Percentiles rank a stretch among this genome's conserved stretches.
These are phyloP conservation scores for Scenedesmus sp. DNA, from an alignment of 163 green algal species.

Conservation along the genomic window DNA sequence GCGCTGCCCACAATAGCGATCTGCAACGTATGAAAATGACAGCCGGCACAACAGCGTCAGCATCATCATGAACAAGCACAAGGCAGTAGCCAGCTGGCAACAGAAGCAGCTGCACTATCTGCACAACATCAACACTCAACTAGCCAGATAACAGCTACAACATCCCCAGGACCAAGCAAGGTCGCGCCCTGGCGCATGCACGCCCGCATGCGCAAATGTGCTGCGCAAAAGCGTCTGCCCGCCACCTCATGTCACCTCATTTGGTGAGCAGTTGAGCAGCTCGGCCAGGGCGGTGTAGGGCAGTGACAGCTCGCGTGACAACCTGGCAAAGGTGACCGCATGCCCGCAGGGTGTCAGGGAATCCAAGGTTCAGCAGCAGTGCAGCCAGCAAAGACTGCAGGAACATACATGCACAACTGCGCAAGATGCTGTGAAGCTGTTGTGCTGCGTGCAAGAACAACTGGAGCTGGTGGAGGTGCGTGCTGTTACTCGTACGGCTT, in stretches of 20 bases:
- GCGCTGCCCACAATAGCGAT: slow-evolving; percentile 67
- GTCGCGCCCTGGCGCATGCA: neutral
- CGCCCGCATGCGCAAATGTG: neutral
- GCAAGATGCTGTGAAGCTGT: neutral
- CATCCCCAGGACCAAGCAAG: no score
- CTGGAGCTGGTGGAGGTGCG: no score
- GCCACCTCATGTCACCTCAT: slow-evolving; percentile 59
- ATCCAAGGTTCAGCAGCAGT: neutral
- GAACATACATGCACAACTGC: neutral
- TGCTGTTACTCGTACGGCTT: no score
- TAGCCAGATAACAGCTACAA: no score
- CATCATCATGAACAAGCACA: neutral
- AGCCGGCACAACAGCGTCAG: neutral
- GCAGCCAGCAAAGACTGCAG: neutral
- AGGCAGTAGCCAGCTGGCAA: neutral
- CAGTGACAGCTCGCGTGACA: slow-evolving; percentile 12
- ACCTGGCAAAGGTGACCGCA: neutral
- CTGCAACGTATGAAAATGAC: neutral
- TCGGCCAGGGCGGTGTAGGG: slow-evolving; percentile 70
- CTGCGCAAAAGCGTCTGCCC: neutral
- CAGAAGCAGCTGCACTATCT: neutral
- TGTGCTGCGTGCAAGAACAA: neutral
- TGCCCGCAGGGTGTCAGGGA: neutral
- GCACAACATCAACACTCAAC: no score
- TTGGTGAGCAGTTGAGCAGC: slow-evolving; percentile 71